Evolutionary conservation across 331 rosid species (phyloP).

Genomic region (Erythrophleum ivorense): DNA sequence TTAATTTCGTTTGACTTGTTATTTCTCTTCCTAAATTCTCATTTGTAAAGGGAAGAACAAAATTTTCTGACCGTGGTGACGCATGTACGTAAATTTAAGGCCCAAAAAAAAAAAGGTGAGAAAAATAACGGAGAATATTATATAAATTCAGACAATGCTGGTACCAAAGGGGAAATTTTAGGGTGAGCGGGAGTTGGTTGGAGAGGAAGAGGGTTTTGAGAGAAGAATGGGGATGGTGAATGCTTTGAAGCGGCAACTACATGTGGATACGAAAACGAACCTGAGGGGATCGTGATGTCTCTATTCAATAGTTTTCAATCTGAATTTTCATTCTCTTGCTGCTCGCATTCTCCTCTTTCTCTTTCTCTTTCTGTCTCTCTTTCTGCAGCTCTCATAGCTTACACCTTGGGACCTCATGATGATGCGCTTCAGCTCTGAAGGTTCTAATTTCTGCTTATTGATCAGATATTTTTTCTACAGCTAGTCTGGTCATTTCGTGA

Average conservation of each 20-base stretch:
- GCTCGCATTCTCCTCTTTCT: constrained; percentile 18
- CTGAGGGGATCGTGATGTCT: constrained; percentile 25
- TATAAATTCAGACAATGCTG: not conserved
- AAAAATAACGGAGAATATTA: accelerated
- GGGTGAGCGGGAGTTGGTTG: not conserved
- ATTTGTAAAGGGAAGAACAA: not conserved
- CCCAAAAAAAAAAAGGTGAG: not conserved
- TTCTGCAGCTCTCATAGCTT: not conserved
- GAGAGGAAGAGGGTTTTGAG: not conserved
- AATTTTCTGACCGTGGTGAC: not conserved
- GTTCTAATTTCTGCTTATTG: not conserved
- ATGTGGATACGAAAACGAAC: constrained; percentile 6
- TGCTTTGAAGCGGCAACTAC: constrained; percentile 2
- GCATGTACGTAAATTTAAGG: not conserved
- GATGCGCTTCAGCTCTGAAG: constrained; percentile 16
- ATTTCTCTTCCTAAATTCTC: too few species aligned
- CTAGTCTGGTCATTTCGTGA: not conserved
- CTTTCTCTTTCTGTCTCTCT: not conserved
- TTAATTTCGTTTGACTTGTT: too few species aligned
- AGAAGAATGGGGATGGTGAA: not conserved
- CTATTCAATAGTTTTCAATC: constrained; percentile 18
- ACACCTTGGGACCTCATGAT: constrained; percentile 16
- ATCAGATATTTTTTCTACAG: not conserved
- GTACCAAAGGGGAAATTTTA: too few species aligned
- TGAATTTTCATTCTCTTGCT: constrained; percentile 12